Evolutionary conservation across 176 grass and related monocot genomes (phyloP).

Genomic region (maize (Zea mays)): DNA sequence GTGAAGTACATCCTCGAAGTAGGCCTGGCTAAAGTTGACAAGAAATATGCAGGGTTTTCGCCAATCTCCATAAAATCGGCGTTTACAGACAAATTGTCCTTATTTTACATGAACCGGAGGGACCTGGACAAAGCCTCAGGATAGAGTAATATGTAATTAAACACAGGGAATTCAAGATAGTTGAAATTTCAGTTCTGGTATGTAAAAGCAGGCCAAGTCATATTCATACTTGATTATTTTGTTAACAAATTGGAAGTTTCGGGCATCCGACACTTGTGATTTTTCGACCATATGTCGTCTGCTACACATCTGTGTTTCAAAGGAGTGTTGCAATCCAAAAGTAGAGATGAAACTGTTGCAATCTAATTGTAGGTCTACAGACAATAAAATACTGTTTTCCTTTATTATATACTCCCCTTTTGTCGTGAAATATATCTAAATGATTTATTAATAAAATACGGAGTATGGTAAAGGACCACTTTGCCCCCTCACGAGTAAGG

Average conservation of each 20-base stretch:
- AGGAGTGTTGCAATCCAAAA: constrained; percentile 11
- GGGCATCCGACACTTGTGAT: not conserved
- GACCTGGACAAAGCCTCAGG: constrained; percentile 52
- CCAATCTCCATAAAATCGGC: constrained; percentile 69
- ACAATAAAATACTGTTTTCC: not conserved
- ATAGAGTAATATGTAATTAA: constrained; percentile 33
- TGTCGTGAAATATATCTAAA: no score
- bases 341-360: constrained; percentile 6
- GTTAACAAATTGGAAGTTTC: not conserved
- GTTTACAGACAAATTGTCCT: constrained; percentile 52
- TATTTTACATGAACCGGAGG: constrained; percentile 67
- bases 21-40: constrained; percentile 64
- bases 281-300: constrained; percentile 6
- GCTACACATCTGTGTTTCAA: not conserved
- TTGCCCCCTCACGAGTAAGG: no score
- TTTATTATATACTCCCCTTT: no score
- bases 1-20: constrained; percentile 77
- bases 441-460: no score
- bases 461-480: no score
- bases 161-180: not conserved
- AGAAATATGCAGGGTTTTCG: constrained; percentile 72
- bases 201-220: not conserved
- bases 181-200: not conserved
- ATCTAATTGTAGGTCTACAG: not conserved
- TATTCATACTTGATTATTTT: constrained; percentile 23